Evolutionary conservation across 1,284 basidiomycete species (phyloP).

Genomic region (Ustilago cynodontis): DNA sequence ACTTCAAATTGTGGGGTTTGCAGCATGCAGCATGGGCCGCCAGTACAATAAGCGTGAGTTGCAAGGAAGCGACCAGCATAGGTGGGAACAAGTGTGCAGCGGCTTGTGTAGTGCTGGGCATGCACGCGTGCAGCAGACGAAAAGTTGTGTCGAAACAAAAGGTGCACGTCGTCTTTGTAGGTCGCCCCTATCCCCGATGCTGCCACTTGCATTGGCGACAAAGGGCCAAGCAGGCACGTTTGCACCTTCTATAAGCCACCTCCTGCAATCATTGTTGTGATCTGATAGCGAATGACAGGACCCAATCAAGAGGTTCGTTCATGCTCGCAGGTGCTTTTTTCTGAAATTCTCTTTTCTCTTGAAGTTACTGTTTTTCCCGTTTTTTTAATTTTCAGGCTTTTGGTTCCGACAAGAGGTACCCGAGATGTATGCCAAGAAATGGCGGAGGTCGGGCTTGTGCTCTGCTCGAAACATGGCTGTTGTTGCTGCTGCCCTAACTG

Average conservation of each 20-base stretch:
- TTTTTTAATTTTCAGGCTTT: neutral
- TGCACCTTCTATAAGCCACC: neutral
- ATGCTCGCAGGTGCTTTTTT: neutral
- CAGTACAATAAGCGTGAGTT: too few relatives aligned
- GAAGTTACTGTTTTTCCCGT: too few relatives aligned
- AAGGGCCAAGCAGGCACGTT: neutral
- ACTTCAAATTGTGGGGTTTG: conserved; percentile 21
- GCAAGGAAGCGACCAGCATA: neutral
- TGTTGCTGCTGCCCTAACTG: neutral
- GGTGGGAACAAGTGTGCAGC: neutral
- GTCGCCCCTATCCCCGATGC: neutral
- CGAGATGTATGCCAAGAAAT: conserved; percentile 7
- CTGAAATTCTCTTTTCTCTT: neutral
- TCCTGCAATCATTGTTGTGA: neutral
- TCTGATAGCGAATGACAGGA: neutral
- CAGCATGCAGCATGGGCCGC: neutral
- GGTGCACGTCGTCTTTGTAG: neutral
- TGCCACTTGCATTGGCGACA: neutral
- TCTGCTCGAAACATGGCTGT: conserved; percentile 7
- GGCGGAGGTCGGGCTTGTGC: neutral
- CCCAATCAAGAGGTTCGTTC: neutral
- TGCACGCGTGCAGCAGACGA: conserved; percentile 10
- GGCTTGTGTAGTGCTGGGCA: conserved; percentile 3
- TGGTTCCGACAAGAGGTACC: neutral
- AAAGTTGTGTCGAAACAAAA: neutral